phyloP scores from a whole-genome alignment of 805 yeast genomes.

The Teunomyces pallodes region DNA sequence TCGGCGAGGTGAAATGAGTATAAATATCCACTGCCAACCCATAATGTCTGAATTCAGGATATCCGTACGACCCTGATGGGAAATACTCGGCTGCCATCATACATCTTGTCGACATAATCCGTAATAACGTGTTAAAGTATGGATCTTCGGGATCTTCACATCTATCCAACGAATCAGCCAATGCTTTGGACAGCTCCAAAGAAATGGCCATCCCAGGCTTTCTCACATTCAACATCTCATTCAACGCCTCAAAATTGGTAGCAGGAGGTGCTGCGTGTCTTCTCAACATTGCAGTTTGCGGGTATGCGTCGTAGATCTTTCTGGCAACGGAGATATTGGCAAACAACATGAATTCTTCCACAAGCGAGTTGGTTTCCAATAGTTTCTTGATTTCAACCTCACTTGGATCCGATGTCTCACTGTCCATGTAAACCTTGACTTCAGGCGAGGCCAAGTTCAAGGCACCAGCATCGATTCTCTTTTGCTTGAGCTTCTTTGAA shows the following conservation, averaged over 20 bases:
- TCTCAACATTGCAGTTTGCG: conserved; percentile 97
- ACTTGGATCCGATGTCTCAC: conserved; percentile 94
- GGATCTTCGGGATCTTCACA: conserved; percentile 82
- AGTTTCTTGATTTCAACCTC: conserved; percentile 90
- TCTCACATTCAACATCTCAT: conserved; percentile 81
- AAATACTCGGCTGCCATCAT: conserved; percentile 99
- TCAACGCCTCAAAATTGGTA: conserved; percentile 83
- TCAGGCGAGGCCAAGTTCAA: conserved; percentile 96
- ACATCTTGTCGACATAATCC: conserved; percentile 97
- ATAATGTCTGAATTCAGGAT: conserved; percentile 91
- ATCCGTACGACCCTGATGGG: conserved; percentile 84
- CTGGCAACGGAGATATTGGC: conserved; percentile 96
- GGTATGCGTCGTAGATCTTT: conserved; percentile 87
- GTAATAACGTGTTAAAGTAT: conserved; percentile 85
- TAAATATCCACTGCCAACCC: conserved; percentile 97
- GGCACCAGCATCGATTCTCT: conserved; percentile 92
- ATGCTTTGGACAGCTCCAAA: conserved; percentile 80
- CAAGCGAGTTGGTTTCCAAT: conserved; percentile 89
- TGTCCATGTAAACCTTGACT: conserved; percentile 94
- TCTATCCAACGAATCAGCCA: conserved; percentile 90
- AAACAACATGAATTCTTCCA: conserved; percentile 96
- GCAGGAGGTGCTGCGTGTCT: conserved; percentile 98
- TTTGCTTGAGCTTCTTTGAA: conserved; percentile 83
- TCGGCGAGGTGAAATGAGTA: conserved; percentile 98
- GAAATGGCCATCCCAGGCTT: conserved; percentile 70